Evolutionary conservation across 345 rosid genomes (phyloP).

Genomic region (Populus ilicifolia): DNA sequence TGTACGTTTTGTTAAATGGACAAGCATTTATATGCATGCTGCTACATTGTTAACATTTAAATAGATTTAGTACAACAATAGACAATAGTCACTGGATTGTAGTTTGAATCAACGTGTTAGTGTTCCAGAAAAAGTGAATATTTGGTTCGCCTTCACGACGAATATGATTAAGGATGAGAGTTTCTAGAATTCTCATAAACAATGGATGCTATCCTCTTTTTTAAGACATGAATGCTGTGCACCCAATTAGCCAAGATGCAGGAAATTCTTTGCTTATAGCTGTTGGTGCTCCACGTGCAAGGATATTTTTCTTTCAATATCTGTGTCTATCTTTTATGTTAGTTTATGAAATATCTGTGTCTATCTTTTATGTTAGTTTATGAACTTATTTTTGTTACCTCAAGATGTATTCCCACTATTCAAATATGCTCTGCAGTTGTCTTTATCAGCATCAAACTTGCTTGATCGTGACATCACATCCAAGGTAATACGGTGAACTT

Average conservation of each 20-base stretch:
- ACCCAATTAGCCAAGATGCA: too few relatives aligned
- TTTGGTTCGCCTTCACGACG: neutral
- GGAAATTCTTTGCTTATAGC: too few relatives aligned
- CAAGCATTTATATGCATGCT: neutral
- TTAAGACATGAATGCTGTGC: neutral
- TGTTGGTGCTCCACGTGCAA: too few relatives aligned
- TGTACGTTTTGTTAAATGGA: neutral
- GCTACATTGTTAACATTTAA: neutral
- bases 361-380: neutral
- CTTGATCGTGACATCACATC: conserved; percentile 69
- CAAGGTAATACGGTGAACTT: conserved; percentile 42
- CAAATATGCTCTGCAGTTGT: conserved; percentile 45
- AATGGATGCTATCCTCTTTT: neutral
- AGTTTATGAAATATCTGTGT: neutral
- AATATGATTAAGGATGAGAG: neutral
- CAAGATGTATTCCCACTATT: neutral
- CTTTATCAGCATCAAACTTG: conserved; percentile 67
- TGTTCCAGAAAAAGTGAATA: neutral
- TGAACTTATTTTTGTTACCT: neutral
- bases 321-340: neutral
- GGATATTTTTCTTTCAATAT: neutral
- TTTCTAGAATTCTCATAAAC: neutral
- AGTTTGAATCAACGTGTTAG: neutral
- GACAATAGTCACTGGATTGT: neutral
- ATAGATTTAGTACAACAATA: too few relatives aligned